Percentiles rank a stretch among this genome's conserved stretches.
phyloP scores from a whole-genome alignment of 305 asterid species.

The Solanum chacoense region DNA sequence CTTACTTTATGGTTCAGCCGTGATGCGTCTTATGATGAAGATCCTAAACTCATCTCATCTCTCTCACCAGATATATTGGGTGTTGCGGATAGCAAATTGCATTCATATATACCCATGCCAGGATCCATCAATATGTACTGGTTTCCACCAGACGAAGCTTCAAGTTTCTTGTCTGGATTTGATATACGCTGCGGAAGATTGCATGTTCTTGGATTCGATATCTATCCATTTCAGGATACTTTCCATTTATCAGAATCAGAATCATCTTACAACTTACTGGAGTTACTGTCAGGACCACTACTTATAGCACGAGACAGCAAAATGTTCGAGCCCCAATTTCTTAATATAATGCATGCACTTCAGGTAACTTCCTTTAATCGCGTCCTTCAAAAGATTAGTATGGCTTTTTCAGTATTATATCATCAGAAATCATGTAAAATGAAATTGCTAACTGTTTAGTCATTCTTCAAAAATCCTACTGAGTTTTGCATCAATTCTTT shows the following conservation, averaged over 20 bases:
- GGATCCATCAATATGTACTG: conserved; percentile 73
- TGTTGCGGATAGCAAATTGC: conserved; percentile 9
- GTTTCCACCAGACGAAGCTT: conserved; percentile 85
- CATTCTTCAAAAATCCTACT: not conserved
- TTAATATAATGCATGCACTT: conserved; percentile 65
- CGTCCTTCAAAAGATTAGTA: not conserved
- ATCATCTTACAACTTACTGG: conserved; percentile 28
- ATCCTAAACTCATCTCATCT: conserved; percentile 49
- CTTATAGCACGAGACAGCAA: conserved; percentile 34
- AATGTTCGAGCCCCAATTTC: conserved; percentile 39
- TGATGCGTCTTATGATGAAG: conserved; percentile 70
- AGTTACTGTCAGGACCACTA: conserved; percentile 39
- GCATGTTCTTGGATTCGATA: conserved; percentile 48
- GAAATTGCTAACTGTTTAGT: not conserved
- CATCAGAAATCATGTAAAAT: not conserved
- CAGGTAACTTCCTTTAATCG: conserved; percentile 45
- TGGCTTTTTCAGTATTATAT: not conserved
- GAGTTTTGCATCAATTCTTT: not conserved
- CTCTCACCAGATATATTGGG: conserved; percentile 30
- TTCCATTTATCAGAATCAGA: conserved; percentile 9
- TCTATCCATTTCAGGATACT: conserved; percentile 23
- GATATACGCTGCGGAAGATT: conserved; percentile 72
- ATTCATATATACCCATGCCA: conserved; percentile 34
- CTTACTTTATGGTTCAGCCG: conserved; percentile 93
- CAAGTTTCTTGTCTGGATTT: conserved; percentile 51